Conservation (phyloP, 495 filamentous ascomycete genomes). For the Bathelium albidoporum region DNA sequence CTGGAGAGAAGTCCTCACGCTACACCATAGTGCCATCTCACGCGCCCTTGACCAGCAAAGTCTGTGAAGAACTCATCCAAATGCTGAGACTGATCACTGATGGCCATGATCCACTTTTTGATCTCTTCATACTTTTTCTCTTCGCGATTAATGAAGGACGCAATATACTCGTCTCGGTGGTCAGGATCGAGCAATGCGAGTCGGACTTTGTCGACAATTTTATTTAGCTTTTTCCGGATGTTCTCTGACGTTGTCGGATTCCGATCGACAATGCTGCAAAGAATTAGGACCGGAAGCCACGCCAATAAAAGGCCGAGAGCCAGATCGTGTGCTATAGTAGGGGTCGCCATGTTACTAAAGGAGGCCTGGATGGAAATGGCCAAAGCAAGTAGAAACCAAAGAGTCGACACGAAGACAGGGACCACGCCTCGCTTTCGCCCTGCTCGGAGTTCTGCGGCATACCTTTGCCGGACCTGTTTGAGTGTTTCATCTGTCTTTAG, state of each 20-base stretch:
- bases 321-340: conserved; percentile 36
- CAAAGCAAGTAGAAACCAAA: conserved; percentile 33
- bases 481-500: conserved; percentile 11
- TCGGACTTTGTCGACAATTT: conserved; percentile 27
- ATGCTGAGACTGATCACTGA: conserved; percentile 9
- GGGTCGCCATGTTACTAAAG: conserved; percentile 33
- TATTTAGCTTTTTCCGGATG: conserved; percentile 31
- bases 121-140: conserved; percentile 1
- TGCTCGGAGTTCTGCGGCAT: conserved; percentile 30
- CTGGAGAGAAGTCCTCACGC: conserved; percentile 14
- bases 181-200: conserved; percentile 21
- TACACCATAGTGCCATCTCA: conserved; percentile 36
- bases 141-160: conserved; percentile 10
- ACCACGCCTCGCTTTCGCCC: conserved; percentile 32
- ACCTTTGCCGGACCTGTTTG: conserved; percentile 20
- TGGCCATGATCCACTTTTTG: conserved; percentile 8
- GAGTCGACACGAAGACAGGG: conserved; percentile 33
- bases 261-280: conserved; percentile 39
- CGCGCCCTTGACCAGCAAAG: conserved; percentile 41
- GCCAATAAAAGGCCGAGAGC: conserved; percentile 38
- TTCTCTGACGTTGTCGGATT: conserved; percentile 36
- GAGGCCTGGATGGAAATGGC: conserved; percentile 37
- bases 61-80: conserved; percentile 26
- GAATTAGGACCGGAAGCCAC: conserved; percentile 41
- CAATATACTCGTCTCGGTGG: conserved; percentile 17